A percentile compares a stretch with the other conserved stretches of the same genome.
These are phyloP conservation scores for Thelonectria rubi DNA, from an alignment of 2,329 filamentous ascomycete genomes.

Conservation along the genomic window DNA sequence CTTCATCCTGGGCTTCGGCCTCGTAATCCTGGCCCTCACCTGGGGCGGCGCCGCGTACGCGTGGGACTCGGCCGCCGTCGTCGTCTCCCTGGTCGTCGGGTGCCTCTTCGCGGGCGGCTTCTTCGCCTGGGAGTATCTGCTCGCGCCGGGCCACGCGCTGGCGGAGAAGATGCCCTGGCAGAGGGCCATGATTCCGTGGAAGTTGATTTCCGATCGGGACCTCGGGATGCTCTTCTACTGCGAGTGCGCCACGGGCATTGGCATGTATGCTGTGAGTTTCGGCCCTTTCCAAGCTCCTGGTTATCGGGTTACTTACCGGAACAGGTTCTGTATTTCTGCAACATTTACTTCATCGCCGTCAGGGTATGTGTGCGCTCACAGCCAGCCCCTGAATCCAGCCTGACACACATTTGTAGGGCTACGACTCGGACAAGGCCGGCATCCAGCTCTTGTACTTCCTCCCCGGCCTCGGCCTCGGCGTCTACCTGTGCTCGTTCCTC, in stretches of 20 bases:
- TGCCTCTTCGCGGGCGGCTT: constrained; percentile 52
- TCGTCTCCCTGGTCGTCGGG: constrained; percentile 59
- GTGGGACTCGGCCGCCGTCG: constrained; percentile 60
- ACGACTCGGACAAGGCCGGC: constrained; percentile 60
- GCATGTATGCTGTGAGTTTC: constrained; percentile 55
- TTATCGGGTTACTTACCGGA: constrained; percentile 47
- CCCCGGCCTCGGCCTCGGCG: constrained; percentile 68
- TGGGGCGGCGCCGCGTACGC: constrained; percentile 64
- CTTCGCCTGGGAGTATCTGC: constrained; percentile 62
- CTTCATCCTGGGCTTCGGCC: constrained; percentile 63
- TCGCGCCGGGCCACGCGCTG: constrained; percentile 59
- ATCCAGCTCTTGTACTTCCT: constrained; percentile 70
- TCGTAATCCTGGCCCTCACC: constrained; percentile 63
- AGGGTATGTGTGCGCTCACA: constrained; percentile 38
- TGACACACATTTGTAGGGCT: constrained; percentile 51
- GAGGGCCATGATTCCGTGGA: constrained; percentile 71
- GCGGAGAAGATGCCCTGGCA: constrained; percentile 61
- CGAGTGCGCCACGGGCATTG: constrained; percentile 68
- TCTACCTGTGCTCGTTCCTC: constrained; percentile 64
- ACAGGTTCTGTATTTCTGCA: constrained; percentile 72
- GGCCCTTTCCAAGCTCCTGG: too few relatives aligned
- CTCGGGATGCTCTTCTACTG: constrained; percentile 69
- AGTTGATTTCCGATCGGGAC: constrained; percentile 65
- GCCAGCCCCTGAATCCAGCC: background rate
- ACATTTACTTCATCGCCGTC: constrained; percentile 73